phyloP scores from a whole-genome alignment of 306 rosid genomes.

The Biancaea sappan region DNA sequence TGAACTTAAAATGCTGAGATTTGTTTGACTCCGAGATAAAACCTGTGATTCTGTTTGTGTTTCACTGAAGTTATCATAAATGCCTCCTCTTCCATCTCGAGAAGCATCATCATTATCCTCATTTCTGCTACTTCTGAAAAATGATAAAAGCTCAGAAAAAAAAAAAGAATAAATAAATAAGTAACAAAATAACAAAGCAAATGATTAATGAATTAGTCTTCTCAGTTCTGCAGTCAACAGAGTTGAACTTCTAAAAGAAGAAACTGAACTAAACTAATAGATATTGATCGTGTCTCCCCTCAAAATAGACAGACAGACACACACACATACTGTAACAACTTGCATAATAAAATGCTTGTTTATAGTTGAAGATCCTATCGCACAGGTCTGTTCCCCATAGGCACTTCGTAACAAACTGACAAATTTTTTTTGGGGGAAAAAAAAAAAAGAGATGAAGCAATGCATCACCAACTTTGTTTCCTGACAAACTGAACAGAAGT shows the following conservation, averaged over 20 bases:
- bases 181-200: not conserved
- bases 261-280: conserved; percentile 5
- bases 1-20: conserved; percentile 14
- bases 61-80: conserved; percentile 79
- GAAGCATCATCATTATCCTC: conserved; percentile 51
- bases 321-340: no score
- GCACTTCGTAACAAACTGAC: not conserved
- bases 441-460: no score
- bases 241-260: not conserved
- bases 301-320: no score
- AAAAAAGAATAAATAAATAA: not conserved
- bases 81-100: conserved; percentile 47
- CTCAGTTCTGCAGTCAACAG: not conserved
- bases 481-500: no score
- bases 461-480: not conserved
- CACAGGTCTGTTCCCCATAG: not conserved
- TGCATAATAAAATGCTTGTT: no score
- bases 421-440: no score
- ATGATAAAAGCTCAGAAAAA: conserved; percentile 33
- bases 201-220: not conserved
- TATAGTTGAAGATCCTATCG: not conserved
- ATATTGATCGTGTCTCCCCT: not conserved
- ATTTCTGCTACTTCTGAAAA: conserved; percentile 49
- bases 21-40: conserved; percentile 25
- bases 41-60: conserved; percentile 98